Percentiles rank a stretch among this genome's conserved stretches.
Conservation (phyloP, 257 asterid species). For the Phtheirospermum japonicum region DNA sequence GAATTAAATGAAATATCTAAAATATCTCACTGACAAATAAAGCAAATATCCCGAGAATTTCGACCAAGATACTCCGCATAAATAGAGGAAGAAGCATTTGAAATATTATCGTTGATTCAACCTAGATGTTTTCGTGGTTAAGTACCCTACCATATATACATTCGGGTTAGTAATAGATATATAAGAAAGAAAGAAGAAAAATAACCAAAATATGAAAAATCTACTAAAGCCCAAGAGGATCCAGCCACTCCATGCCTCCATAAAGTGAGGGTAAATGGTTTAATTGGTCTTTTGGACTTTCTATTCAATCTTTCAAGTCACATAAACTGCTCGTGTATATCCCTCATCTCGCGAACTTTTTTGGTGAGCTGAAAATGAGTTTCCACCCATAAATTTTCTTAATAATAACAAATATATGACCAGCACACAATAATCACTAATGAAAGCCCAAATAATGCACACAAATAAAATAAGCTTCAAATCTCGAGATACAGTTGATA, state of each 20-base stretch:
- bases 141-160: constrained; percentile 61
- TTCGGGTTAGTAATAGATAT: constrained; percentile 26
- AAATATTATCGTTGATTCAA: constrained; percentile 73
- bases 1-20: too few species aligned
- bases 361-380: constrained; percentile 59
- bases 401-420: constrained; percentile 1
- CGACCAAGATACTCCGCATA: constrained; percentile 75
- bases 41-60: constrained; percentile 61
- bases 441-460: constrained; percentile 1
- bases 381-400: constrained; percentile 23
- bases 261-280: constrained; percentile 75
- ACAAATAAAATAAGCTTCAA: too few species aligned
- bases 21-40: too few species aligned
- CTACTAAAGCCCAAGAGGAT: constrained; percentile 98
- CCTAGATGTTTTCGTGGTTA: constrained; percentile 80
- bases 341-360: constrained; percentile 98
- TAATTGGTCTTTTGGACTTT: constrained; percentile 77
- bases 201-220: constrained; percentile 22
- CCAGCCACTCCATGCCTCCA: constrained; percentile 98
- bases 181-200: constrained; percentile 7
- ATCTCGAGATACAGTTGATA: too few species aligned
- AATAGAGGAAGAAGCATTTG: constrained; percentile 47
- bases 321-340: constrained; percentile 66
- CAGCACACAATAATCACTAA: too few species aligned
- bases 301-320: constrained; percentile 51